Evolutionary conservation across 2,329 filamentous ascomycete species (phyloP).

Genomic region (Cryoendolithus antarcticus): DNA sequence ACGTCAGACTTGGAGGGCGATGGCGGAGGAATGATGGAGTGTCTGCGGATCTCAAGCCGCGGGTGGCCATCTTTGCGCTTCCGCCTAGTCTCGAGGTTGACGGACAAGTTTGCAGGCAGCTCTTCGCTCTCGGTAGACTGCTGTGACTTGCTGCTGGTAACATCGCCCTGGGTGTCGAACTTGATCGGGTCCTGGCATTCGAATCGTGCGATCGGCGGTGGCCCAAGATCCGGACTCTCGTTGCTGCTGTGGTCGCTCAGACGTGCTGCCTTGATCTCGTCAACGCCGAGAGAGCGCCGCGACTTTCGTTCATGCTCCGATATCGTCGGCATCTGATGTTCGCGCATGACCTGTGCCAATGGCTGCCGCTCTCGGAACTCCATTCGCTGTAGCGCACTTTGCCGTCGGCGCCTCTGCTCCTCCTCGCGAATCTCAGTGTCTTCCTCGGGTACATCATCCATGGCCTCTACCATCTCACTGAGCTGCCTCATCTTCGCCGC

Average conservation of each 20-base stretch:
- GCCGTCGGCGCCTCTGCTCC: slow-evolving; percentile 11
- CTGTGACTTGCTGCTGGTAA: slow-evolving; percentile 1
- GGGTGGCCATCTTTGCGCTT: slow-evolving; percentile 40
- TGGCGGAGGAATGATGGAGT: slow-evolving; percentile 29
- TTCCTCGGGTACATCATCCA: slow-evolving; percentile 36
- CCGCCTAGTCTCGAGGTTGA: slow-evolving; percentile 40
- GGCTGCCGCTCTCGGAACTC: slow-evolving; percentile 21
- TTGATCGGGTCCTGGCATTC: slow-evolving; percentile 37
- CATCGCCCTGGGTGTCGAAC: slow-evolving; percentile 25
- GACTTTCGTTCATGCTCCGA: slow-evolving; percentile 57
- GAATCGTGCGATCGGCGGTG: slow-evolving; percentile 42
- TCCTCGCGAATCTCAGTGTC: slow-evolving; percentile 9
- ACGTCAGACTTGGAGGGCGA: slow-evolving; percentile 26
- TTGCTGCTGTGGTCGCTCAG: slow-evolving; percentile 41
- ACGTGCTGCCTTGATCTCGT: slow-evolving; percentile 41
- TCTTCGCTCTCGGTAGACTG: slow-evolving; percentile 13
- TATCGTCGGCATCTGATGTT: slow-evolving; percentile 48
- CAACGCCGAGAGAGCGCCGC: slow-evolving; percentile 50
- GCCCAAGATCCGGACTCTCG: slow-evolving; percentile 58
- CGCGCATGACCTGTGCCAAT: slow-evolving; percentile 20
- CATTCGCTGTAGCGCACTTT: slow-evolving; percentile 3
- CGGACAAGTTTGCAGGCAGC: slow-evolving; percentile 26
- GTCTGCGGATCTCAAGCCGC: slow-evolving; percentile 29
- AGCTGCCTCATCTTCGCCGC: slow-evolving; percentile 63
- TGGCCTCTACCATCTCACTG: slow-evolving; percentile 50